Percentiles rank a stretch among this genome's conserved stretches.
phyloP scores from a whole-genome alignment of 139 green algal species.

The Trebouxia sp. region DNA sequence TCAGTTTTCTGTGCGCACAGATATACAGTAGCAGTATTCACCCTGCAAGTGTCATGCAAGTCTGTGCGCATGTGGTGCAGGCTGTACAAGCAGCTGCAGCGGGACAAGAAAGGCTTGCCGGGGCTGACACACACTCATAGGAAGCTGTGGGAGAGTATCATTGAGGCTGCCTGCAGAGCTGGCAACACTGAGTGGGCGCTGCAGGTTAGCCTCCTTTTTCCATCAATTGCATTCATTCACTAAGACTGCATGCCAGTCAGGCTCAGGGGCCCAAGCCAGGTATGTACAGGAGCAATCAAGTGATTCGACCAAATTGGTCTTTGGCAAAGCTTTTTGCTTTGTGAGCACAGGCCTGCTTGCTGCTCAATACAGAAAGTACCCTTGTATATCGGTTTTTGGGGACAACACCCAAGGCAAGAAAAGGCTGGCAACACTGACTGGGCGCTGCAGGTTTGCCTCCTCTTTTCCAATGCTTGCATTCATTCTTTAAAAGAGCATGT shows the following conservation, averaged over 20 bases:
- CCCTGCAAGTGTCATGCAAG: no score
- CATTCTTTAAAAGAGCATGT: no score
- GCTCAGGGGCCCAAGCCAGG: no score
- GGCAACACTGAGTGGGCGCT: constrained; percentile 45
- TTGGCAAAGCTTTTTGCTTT: no score
- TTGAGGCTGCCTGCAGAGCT: constrained; percentile 48
- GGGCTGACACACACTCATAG: constrained; percentile 31
- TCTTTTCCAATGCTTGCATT: background rate
- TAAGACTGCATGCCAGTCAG: no score
- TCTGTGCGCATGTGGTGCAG: constrained; percentile 1
- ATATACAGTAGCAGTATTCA: no score
- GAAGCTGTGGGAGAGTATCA: constrained; percentile 56
- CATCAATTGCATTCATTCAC: background rate
- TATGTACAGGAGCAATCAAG: background rate
- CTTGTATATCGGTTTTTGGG: no score
- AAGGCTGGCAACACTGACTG: constrained; percentile 33
- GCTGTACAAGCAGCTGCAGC: constrained; percentile 46
- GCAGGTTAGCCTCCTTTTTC: constrained; percentile 9
- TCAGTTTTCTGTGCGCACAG: no score
- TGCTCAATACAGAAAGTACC: no score
- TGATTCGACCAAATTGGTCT: no score
- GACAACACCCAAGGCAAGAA: no score
- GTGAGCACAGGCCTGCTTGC: no score
- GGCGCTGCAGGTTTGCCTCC: constrained; percentile 39
- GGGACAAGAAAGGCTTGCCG: constrained; percentile 20